Evolutionary conservation across 768 basidiomycete genomes (phyloP), one percentile per base, ranked within the genome.

Genomic region (Boletus rubroflammeus): DNA sequence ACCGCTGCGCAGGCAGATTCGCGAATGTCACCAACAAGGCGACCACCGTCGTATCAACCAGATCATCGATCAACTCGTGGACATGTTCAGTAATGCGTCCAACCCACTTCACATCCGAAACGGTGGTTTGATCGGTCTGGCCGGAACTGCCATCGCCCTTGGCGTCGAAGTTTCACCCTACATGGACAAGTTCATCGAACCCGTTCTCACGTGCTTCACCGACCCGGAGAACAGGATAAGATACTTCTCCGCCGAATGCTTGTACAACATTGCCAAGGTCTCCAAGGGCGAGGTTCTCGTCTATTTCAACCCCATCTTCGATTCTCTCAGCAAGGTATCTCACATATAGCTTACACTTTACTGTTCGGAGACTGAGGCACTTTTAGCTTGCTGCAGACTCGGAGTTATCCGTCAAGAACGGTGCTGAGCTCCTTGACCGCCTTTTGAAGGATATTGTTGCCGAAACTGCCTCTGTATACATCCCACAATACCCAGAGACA

Each of bases 251-350:
- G 95, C 93, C 25, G 97, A 99, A 69, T 96, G 94, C 66, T 75
- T 99, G 58, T 99, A 99, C 76, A 99, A 99, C 73, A 95, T 99
- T 59, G 92, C 90, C 26, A 93, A 95, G 72, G 95, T 97, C 15
- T 96, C 94, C 31, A 96, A 97, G 64, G 97, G 96, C 36, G 96
- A 98, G 71, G 87, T 98, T 31, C 75, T 99, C 53, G 84, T 98
- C 14, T 97, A 95, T 68, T 99, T 98, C 76, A 99, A 99, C 66
- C 93, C 95, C 53, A 93, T 98, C 51, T 99, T 99, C 63, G 97
- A 98, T 72, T 89, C 94, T 1, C 78, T 98, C 57, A 94, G 92
- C 78, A 98, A 98, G 79, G 96, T 95, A 63, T 81, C 63, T 23
- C 25, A 35, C 19, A 42, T 32, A 36, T 31, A 15, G 15, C 17